Evolutionary conservation across 805 yeast species (phyloP).

Genomic region (Suhomyces prunicola): DNA sequence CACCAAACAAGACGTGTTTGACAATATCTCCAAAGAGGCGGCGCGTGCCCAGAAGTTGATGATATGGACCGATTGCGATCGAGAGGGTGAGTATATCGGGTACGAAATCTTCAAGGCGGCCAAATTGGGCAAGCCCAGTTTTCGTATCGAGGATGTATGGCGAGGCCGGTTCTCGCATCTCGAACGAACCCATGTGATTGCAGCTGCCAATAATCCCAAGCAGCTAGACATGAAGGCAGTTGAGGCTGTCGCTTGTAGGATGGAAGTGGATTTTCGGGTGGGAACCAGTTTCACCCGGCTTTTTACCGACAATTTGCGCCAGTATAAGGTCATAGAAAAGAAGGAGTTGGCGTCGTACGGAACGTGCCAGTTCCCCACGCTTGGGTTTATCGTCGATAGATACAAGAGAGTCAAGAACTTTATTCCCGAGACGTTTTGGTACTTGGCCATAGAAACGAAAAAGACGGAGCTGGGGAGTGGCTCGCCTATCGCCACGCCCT

Average conservation of each 20-base stretch:
- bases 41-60: slow-evolving; percentile 58
- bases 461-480: slow-evolving; percentile 9
- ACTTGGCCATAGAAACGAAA: slow-evolving; percentile 48
- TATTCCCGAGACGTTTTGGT: slow-evolving; percentile 80
- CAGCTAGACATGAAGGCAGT: slow-evolving; percentile 65
- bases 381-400: slow-evolving; percentile 94
- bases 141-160: slow-evolving; percentile 46
- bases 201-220: slow-evolving; percentile 71
- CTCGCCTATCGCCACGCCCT: slow-evolving; percentile 22
- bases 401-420: slow-evolving; percentile 72
- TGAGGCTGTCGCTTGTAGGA: slow-evolving; percentile 80
- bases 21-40: slow-evolving; percentile 68
- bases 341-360: slow-evolving; percentile 71
- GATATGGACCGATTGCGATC: slow-evolving; percentile 99
- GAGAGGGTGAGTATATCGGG: slow-evolving; percentile 95
- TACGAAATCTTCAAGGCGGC: slow-evolving; percentile 79
- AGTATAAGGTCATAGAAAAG: slow-evolving; percentile 28
- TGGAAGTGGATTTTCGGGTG: slow-evolving; percentile 82
- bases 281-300: slow-evolving; percentile 89
- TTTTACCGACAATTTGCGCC: slow-evolving; percentile 53
- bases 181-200: slow-evolving; percentile 67
- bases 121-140: slow-evolving; percentile 45
- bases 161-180: slow-evolving; percentile 87
- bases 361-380: slow-evolving; percentile 91
- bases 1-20: slow-evolving; percentile 47